Conservation (phyloP, 2,329 filamentous ascomycete species). For the Fusarium gaditjirri region DNA sequence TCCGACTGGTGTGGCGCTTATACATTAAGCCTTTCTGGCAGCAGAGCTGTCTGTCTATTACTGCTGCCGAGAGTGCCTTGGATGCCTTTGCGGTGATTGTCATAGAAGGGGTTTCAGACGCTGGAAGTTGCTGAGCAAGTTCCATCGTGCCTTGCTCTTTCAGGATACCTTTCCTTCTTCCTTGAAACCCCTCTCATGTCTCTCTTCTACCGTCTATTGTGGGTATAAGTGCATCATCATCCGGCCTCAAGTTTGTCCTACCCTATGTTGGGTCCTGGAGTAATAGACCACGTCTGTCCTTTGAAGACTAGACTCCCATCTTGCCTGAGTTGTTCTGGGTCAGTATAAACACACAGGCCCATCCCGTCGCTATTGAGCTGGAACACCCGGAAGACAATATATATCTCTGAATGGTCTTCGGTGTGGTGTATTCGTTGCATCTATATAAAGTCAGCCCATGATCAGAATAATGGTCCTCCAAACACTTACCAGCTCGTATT, state of each 20-base stretch:
- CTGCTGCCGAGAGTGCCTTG: not conserved
- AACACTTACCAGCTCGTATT: not conserved
- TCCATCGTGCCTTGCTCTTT: no score
- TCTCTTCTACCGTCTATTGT: no score
- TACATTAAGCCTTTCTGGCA: no score
- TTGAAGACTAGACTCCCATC: constrained; percentile 30
- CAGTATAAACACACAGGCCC: constrained; percentile 26
- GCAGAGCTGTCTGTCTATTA: no score
- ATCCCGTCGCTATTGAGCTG: constrained; percentile 16
- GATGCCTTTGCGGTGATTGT: not conserved
- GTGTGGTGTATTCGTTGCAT: not conserved
- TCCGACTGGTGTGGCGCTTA: no score
- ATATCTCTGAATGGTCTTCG: not conserved
- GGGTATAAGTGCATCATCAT: no score
- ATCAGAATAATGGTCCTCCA: not conserved
- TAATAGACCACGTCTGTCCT: constrained; percentile 28
- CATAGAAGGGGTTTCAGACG: not conserved
- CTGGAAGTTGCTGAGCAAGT: no score
- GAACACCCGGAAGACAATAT: constrained; percentile 3
- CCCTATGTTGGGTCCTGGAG: not conserved
- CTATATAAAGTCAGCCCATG: not conserved
- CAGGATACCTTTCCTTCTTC: no score
- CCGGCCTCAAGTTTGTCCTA: not conserved
- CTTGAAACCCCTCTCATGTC: no score
- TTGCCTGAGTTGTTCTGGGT: constrained; percentile 30